A percentile compares a stretch with the other conserved stretches of the same genome.
Conservation (phyloP, 257 asterid species). For the Jaltomata sinuosa region DNA sequence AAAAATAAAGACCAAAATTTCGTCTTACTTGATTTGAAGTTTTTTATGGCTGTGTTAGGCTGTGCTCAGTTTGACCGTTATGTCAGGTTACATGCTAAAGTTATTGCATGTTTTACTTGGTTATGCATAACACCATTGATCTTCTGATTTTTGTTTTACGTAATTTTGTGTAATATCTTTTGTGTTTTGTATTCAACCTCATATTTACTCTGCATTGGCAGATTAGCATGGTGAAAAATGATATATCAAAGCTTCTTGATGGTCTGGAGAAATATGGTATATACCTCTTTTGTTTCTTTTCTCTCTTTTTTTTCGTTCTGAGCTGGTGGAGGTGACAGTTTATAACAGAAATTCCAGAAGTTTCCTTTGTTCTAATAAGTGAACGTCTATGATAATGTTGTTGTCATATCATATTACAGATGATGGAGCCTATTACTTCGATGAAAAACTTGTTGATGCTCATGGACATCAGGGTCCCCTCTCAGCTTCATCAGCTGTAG, state of each 20-base stretch:
- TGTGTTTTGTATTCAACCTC: not conserved
- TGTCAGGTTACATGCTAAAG: not conserved
- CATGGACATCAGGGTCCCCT: conserved; percentile 71
- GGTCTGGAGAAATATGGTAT: conserved; percentile 77
- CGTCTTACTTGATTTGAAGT: not conserved
- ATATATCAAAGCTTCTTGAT: conserved; percentile 78
- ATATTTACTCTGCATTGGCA: conserved; percentile 23
- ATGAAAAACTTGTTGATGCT: conserved; percentile 76
- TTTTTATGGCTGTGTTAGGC: not conserved
- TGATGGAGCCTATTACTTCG: conserved; percentile 86
- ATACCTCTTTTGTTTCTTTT: not conserved
- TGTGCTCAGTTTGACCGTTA: not conserved
- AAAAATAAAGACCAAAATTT: not conserved
- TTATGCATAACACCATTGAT: not conserved
- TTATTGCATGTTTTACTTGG: not conserved
- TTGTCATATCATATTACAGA: conserved; percentile 31
- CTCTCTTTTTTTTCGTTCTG: not conserved
- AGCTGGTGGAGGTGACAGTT: not conserved
- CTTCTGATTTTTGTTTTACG: not conserved
- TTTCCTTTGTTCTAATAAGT: not conserved
- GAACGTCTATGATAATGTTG: not conserved
- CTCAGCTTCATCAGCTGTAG: conserved; percentile 76
- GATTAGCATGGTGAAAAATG: conserved; percentile 61
- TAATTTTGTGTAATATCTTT: not conserved
- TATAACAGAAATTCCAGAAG: not conserved